Percentiles rank a stretch among this genome's conserved stretches.
Conservation (phyloP, 2,329 filamentous ascomycete genomes). For the Microcyclospora pomicola region DNA sequence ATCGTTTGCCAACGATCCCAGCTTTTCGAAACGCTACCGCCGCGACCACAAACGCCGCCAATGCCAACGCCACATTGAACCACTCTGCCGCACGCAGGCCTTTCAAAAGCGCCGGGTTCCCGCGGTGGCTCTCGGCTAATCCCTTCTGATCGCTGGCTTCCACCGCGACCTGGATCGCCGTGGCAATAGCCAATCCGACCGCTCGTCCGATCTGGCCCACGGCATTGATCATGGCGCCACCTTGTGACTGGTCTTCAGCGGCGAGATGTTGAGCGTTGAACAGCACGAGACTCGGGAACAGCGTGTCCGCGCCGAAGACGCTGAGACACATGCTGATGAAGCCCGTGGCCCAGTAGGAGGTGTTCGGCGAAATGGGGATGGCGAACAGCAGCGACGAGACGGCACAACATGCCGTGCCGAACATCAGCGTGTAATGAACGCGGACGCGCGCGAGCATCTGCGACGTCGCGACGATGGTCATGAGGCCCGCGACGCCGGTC, state of each 20-base stretch:
- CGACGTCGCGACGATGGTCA: conserved; percentile 44
- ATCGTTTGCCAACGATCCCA: conserved; percentile 7
- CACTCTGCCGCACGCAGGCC: conserved; percentile 27
- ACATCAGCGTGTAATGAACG: conserved; percentile 43
- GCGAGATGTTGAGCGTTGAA: conserved; percentile 52
- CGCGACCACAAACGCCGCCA: conserved; percentile 22
- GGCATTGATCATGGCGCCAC: conserved; percentile 54
- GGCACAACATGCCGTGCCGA: conserved; percentile 43
- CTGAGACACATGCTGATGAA: conserved; percentile 52
- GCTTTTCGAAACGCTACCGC: conserved; percentile 19
- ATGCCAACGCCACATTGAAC: conserved; percentile 27
- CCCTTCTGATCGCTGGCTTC: conserved; percentile 16
- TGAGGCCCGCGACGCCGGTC: conserved; percentile 45
- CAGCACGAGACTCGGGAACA: conserved; percentile 51
- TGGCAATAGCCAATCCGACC: conserved; percentile 51
- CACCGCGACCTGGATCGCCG: conserved; percentile 50
- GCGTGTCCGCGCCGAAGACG: conserved; percentile 52
- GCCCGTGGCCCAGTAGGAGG: conserved; percentile 54
- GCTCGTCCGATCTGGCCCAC: conserved; percentile 52
- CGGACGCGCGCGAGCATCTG: conserved; percentile 44
- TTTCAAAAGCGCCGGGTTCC: conserved; percentile 20
- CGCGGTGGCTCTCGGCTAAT: background rate
- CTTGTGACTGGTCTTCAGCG: conserved; percentile 50
- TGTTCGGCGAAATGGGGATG: conserved; percentile 45
- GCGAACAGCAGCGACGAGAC: conserved; percentile 48